Evolutionary conservation across 2,329 filamentous ascomycete species (phyloP).

Genomic region (Capronia epimyces): DNA sequence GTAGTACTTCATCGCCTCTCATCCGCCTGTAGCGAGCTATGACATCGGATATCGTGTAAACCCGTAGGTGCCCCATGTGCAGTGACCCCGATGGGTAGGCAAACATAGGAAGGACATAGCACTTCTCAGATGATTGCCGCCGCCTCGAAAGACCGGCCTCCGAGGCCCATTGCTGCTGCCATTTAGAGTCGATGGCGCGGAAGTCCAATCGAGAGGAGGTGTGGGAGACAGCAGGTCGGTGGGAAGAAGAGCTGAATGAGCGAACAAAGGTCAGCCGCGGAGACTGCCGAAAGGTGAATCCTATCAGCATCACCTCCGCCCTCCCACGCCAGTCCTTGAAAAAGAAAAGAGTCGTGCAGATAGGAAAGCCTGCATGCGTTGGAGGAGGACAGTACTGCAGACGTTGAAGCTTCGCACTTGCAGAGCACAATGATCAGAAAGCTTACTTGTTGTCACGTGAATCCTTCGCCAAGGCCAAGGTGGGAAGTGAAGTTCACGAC

Average conservation of each 20-base stretch:
- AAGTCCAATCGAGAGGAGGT: constrained; percentile 37
- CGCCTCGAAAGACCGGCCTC: neutral
- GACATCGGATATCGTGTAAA: constrained; percentile 87
- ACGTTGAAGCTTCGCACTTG: neutral
- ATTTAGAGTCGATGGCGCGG: constrained; percentile 48
- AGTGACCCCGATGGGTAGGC: constrained; percentile 84
- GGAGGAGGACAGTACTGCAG: neutral
- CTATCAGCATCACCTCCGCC: constrained; percentile 14
- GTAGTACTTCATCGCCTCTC: constrained; percentile 66
- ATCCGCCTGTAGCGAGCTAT: constrained; percentile 70
- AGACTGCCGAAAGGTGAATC: constrained; percentile 2
- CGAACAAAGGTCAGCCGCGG: constrained; percentile 9
- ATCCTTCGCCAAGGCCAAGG: too few species aligned
- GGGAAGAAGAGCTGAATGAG: constrained; percentile 4
- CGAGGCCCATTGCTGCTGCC: constrained; percentile 47
- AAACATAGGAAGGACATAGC: constrained; percentile 84
- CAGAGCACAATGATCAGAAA: too few species aligned
- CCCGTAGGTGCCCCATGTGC: constrained; percentile 79
- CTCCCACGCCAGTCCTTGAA: constrained; percentile 3
- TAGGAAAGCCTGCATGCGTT: neutral
- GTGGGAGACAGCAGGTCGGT: constrained; percentile 4
- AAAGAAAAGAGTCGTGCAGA: neutral
- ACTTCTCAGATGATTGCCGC: constrained; percentile 34
- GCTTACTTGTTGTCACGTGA: too few species aligned
- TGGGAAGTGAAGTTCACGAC: too few species aligned